These are phyloP conservation scores for Tuber microsphaerosporum DNA, from an alignment of 495 filamentous ascomycete genomes.

Conservation along the genomic window DNA sequence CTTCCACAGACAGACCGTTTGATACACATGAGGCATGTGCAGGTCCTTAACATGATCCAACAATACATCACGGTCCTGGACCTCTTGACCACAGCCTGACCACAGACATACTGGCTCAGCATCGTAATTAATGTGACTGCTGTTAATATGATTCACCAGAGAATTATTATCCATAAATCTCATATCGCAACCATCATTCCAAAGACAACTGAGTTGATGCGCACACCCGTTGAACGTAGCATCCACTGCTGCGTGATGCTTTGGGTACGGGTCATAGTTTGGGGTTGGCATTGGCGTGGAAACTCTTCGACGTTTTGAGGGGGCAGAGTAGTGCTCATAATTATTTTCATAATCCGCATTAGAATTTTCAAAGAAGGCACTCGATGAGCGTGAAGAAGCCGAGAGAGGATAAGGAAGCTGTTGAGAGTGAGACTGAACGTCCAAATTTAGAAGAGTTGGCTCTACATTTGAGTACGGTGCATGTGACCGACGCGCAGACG, in stretches of 20 bases:
- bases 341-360: slow-evolving; percentile 18
- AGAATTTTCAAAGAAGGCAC: slow-evolving; percentile 21
- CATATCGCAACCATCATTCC: slow-evolving; percentile 19
- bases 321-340: slow-evolving; percentile 19
- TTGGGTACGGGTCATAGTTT: slow-evolving; percentile 12
- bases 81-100: slow-evolving; percentile 18
- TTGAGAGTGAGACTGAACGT: slow-evolving; percentile 16
- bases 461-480: slow-evolving; percentile 11
- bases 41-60: slow-evolving; percentile 20
- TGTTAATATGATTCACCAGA: slow-evolving; percentile 14
- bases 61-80: slow-evolving; percentile 7
- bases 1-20: slow-evolving; percentile 37
- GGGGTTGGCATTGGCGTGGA: slow-evolving; percentile 27
- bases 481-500: background rate
- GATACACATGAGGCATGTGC: slow-evolving; percentile 7
- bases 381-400: slow-evolving; percentile 29
- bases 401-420: slow-evolving; percentile 17
- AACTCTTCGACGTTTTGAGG: slow-evolving; percentile 26
- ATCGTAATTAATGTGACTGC: slow-evolving; percentile 7
- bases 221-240: slow-evolving; percentile 24
- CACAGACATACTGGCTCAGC: slow-evolving; percentile 13
- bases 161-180: slow-evolving; percentile 16
- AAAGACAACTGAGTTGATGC: slow-evolving; percentile 17
- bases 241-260: slow-evolving; percentile 8
- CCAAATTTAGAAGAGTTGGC: slow-evolving; percentile 20